Percentiles rank a stretch among this genome's conserved stretches.
phyloP scores from a whole-genome alignment of 192 early-diverging fungal genomes.

The Umbelopsis ramanniana region DNA sequence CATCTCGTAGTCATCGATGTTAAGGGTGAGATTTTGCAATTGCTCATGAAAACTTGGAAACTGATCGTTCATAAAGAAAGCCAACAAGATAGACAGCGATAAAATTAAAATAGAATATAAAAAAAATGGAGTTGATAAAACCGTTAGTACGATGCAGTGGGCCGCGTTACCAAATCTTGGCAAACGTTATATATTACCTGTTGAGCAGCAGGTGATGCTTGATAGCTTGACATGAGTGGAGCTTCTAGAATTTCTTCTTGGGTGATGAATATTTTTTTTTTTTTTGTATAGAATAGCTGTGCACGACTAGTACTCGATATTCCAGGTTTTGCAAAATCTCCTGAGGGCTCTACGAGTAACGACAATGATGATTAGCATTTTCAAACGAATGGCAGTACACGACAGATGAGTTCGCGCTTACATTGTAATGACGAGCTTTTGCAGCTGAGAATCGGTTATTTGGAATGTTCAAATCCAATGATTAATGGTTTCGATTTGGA shows the following conservation, averaged over 20 bases:
- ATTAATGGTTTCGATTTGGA: not conserved
- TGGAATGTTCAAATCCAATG: not conserved
- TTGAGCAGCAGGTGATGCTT: not conserved
- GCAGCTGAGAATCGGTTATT: not conserved
- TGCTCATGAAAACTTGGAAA: slow-evolving; percentile 6
- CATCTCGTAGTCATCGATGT: slow-evolving; percentile 11
- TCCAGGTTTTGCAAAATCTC: not conserved
- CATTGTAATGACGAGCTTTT: not conserved
- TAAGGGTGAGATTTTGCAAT: slow-evolving; percentile 11
- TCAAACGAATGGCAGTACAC: not conserved
- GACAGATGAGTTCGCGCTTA: not conserved
- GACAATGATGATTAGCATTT: not conserved
- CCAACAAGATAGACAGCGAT: slow-evolving; percentile 8
- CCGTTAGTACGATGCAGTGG: not conserved
- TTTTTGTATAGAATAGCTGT: not conserved
- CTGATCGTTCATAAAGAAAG: not conserved
- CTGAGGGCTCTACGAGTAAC: not conserved
- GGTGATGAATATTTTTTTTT: not conserved
- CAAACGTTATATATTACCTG: not conserved
- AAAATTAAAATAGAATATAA: not conserved
- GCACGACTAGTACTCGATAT: not conserved
- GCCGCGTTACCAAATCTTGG: not conserved
- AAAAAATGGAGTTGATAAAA: not conserved
- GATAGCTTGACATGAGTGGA: slow-evolving; percentile 3
- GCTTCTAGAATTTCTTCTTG: slow-evolving; percentile 1